Conservation (phyloP, 495 filamentous ascomycete genomes). For the Cercophora sp. region DNA sequence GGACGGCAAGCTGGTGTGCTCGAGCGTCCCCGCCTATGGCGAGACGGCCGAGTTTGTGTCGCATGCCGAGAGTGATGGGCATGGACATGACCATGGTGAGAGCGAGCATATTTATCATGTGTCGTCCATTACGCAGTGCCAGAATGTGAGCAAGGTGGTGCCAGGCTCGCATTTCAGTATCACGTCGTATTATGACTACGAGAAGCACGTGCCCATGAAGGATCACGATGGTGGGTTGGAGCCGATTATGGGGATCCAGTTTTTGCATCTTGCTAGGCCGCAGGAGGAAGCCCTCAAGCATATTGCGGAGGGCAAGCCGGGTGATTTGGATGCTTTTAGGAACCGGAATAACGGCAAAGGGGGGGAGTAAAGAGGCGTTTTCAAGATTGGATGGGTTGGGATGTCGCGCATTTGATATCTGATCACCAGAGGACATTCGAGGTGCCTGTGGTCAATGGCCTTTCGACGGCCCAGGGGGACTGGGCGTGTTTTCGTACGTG, state of each 20-base stretch:
- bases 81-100: constrained; percentile 7
- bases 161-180: constrained; percentile 6
- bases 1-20: constrained; percentile 8
- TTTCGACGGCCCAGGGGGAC: too few species aligned
- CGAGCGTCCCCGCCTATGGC: constrained; percentile 8
- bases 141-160: not conserved
- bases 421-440: too few species aligned
- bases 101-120: constrained; percentile 6
- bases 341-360: too few species aligned
- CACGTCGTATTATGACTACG: constrained; percentile 7
- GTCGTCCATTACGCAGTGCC: constrained; percentile 12
- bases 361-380: too few species aligned
- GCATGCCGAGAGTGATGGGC: not conserved
- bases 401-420: too few species aligned
- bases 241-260: constrained; percentile 15
- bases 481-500: too few species aligned
- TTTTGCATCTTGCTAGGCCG: constrained; percentile 13
- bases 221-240: constrained; percentile 9
- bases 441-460: too few species aligned
- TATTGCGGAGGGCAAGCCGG: too few species aligned
- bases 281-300: not conserved
- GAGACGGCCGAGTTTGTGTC: constrained; percentile 12
- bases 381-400: too few species aligned
- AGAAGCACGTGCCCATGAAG: constrained; percentile 5
- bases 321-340: too few species aligned